Evolutionary conservation across 805 yeast genomes (phyloP).

Genomic region (Zygosaccharomyces siamensis): DNA sequence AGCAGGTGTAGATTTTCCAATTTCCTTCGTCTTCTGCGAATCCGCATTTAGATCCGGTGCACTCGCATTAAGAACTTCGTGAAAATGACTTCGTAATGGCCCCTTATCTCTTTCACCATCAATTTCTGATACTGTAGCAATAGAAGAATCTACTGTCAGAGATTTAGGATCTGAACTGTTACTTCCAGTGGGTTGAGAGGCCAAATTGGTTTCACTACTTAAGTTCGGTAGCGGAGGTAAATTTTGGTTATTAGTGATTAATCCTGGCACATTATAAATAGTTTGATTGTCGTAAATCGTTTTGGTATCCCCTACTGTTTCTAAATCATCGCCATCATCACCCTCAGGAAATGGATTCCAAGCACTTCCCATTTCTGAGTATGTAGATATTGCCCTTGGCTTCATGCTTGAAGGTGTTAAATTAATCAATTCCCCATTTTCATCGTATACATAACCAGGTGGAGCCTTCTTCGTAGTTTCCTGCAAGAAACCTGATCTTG

Average conservation of each 20-base stretch:
- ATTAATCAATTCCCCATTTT: conserved; percentile 32
- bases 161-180: conserved; percentile 15
- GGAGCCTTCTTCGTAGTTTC: conserved; percentile 36
- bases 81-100: conserved; percentile 14
- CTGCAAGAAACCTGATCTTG: conserved; percentile 39
- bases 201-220: neutral
- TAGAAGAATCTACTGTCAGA: conserved; percentile 6
- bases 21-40: conserved; percentile 36
- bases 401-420: conserved; percentile 31
- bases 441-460: conserved; percentile 35
- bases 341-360: conserved; percentile 36
- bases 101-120: conserved; percentile 10
- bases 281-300: conserved; percentile 36
- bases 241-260: conserved; percentile 24
- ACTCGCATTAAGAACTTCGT: conserved; percentile 15
- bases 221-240: conserved; percentile 34
- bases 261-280: conserved; percentile 35
- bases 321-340: conserved; percentile 23
- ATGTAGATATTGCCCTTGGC: conserved; percentile 28
- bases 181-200: conserved; percentile 4
- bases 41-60: conserved; percentile 20
- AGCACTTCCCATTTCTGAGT: conserved; percentile 33
- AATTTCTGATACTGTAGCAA: conserved; percentile 7
- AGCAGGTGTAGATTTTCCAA: conserved; percentile 32
- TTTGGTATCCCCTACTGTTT: conserved; percentile 33